Evolutionary conservation across 2,329 filamentous ascomycete species (phyloP), one percentile per base, ranked within the genome.

Genomic region (Podosphaera aphanis): DNA sequence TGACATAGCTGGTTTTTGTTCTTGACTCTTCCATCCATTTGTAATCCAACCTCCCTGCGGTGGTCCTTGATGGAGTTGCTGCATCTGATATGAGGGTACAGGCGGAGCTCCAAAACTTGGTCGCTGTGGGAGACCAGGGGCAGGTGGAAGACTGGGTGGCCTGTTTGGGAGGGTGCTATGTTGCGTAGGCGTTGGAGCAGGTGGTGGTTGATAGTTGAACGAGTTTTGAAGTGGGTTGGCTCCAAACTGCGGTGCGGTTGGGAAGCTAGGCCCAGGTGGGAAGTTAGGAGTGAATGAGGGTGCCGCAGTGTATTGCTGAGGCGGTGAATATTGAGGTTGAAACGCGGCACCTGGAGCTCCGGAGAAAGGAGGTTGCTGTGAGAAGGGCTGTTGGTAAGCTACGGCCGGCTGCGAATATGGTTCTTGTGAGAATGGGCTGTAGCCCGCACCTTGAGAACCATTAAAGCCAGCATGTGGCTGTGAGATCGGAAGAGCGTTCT

Each of bases 91-190:
- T 64, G 70, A 66, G 48, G 66, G 67, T 38, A 66, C 63, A 23
- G 69, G 68, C 15, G 56, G 57, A 13, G 68, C 66, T 49, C 65
- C 66, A 55, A 77, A 73, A 10, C 66, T 63, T 15, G 74, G 74
- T 45, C 74, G 66, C 51, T 75, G 71, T 2, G 74, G 74, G 38
- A 79, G 64, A 47, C 72, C 70, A 19, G 71, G 66, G 13, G 68
- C 67, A 43, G 64, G 57, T n/a, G 70, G 70, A 42, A 73, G 60
- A 54, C 67, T 71, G 48, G 66, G 68, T 45, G 70, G 67, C 51
- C 69, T 63, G 42, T 63, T 64, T 13, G 67, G 64, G 40, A 66
- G 63, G 23, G 63, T 63, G 40, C 65, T 51, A 47, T 49, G 51
- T 8, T 49, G 47, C 11, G 55, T 57, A 35, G 56, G 64, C 7